Evolutionary conservation across 2,329 filamentous ascomycete species (phyloP).

Genomic region (Alternaria brassicae): DNA sequence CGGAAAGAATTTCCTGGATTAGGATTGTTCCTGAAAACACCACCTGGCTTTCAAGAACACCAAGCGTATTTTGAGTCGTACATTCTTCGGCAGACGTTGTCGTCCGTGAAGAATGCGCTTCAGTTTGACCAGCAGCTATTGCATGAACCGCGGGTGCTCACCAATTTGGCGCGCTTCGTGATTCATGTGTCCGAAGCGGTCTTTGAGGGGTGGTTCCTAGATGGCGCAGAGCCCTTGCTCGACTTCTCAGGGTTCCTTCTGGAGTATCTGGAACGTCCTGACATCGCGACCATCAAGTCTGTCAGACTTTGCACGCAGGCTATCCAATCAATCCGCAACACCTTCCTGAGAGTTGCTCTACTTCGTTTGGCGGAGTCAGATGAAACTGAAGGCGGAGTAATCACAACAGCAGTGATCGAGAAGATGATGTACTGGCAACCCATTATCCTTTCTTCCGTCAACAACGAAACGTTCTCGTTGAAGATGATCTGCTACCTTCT

Average conservation of each 20-base stretch:
- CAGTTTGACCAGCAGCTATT: constrained; percentile 75
- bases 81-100: constrained; percentile 76
- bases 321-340: constrained; percentile 75
- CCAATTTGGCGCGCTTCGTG: constrained; percentile 83
- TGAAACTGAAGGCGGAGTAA: constrained; percentile 66
- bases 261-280: constrained; percentile 87
- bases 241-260: constrained; percentile 86
- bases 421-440: constrained; percentile 97
- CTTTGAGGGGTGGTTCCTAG: constrained; percentile 95
- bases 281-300: constrained; percentile 80
- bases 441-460: constrained; percentile 79
- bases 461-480: constrained; percentile 80
- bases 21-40: constrained; percentile 82
- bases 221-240: constrained; percentile 81
- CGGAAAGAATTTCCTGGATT: constrained; percentile 93
- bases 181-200: constrained; percentile 86
- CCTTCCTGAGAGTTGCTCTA: constrained; percentile 79
- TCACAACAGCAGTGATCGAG: constrained; percentile 75
- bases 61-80: constrained; percentile 96
- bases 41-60: constrained; percentile 91
- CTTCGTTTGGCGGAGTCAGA: constrained; percentile 85
- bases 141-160: constrained; percentile 81
- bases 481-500: constrained; percentile 90
- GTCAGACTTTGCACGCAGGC: constrained; percentile 91
- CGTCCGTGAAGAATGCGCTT: constrained; percentile 72